Base-by-base conservation (phyloP, 257 asterid species). In the Verbascum thapsus region DNA sequence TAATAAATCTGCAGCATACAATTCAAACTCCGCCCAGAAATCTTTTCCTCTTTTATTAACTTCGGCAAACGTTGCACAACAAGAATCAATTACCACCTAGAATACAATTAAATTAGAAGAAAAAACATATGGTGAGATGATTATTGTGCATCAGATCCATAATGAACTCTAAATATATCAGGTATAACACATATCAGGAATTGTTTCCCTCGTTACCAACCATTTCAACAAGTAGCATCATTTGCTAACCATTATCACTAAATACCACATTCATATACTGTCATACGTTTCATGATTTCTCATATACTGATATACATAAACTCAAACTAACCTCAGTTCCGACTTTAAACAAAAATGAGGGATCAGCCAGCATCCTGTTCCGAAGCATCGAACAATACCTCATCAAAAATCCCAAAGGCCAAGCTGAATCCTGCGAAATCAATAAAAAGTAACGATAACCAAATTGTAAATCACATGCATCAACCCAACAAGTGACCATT, bases 61-160 rank as follows among this genome's bases (percentile, higher is more conserved):
- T 80, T 94, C 97, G 17, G 99, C 99, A 83, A 87, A 90, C 48
- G 99, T 94, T 23, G 99, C 96, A 82, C 95, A 89, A 68, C 97
- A 85, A 55, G 99, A 79, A 85, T 94, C 99, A 40, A 90, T 94
- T 17, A 82, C 85, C 55, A 92, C 84, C 99, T 92, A 83, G 48
- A 63, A 23, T 45, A 32, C 54, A 68, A 41, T 50, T 61, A 68
- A 55, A 55, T 26, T 30, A 49, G 20, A 17, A 18, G 53, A 40
- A 12, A 41, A 48, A 49, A 35, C 39, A 64, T 39, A 10, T 0
- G 8, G 32, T 11, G 34, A 38, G 23, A 53, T 20, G 42, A 26
- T 68, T 20, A 43, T 53, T 37, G 53, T 43, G 56, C 47, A 35
- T 53, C 13, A 37, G 19, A 15, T 52, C 7, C 54, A 20, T 44